These are phyloP conservation scores for Astrothelium subdiscretum DNA, from an alignment of 495 filamentous ascomycete genomes.

Conservation along the genomic window DNA sequence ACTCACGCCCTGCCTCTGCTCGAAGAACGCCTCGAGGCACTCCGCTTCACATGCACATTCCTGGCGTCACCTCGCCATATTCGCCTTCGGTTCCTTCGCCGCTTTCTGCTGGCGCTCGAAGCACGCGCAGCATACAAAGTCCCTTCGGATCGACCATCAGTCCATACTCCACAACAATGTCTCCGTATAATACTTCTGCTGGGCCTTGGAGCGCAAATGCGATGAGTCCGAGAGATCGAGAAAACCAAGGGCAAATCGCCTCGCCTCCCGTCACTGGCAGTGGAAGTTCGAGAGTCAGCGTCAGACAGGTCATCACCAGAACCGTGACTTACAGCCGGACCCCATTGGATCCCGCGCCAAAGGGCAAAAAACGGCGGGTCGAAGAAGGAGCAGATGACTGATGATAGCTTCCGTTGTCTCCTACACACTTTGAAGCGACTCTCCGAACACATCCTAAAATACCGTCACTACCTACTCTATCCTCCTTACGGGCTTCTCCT, in stretches of 20 bases:
- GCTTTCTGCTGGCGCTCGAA: background rate
- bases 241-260: slow-evolving; percentile 26
- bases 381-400: slow-evolving; percentile 28
- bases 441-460: no score
- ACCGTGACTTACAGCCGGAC: slow-evolving; percentile 53
- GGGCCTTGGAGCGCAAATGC: slow-evolving; percentile 44
- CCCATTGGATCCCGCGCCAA: slow-evolving; percentile 42
- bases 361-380: slow-evolving; percentile 63
- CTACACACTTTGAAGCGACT: no score
- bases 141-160: slow-evolving; percentile 38
- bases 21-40: slow-evolving; percentile 1
- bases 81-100: background rate
- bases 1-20: background rate
- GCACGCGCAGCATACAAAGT: background rate
- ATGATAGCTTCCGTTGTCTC: background rate
- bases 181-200: slow-evolving; percentile 39
- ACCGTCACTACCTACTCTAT: background rate
- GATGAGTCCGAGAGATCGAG: slow-evolving; percentile 28
- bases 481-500: no score
- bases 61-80: background rate
- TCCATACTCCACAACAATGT: slow-evolving; percentile 29
- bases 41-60: background rate
- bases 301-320: slow-evolving; percentile 61
- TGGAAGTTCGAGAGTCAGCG: slow-evolving; percentile 22
- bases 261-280: slow-evolving; percentile 5